Evolutionary conservation across 2,329 filamentous ascomycete genomes (phyloP), one percentile per base, ranked within the genome.

Genomic region (Tolypocladium guangdongense): DNA sequence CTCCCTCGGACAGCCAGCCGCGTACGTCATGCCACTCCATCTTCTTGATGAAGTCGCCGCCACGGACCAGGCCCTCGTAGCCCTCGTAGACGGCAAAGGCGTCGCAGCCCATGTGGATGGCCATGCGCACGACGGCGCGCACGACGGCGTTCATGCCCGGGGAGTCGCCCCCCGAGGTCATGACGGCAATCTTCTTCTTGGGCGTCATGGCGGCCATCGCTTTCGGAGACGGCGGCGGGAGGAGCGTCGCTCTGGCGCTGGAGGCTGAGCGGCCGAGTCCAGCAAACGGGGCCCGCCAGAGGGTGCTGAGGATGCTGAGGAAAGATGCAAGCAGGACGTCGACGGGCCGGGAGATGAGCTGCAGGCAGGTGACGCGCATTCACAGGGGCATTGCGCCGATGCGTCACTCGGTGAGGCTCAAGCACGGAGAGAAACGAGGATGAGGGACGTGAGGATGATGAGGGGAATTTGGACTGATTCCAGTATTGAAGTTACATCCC

Each of bases 131-230:
- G 32, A 96, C 88, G 50, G 91, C 90, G 57, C 91, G 83, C 38
- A 96, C 90, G 37, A 88, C 88, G 56, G 84, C 90, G 71, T 93
- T 95, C 91, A 96, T 96, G 68, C 91, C 91, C 2, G 90, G 91
- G 60, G 90, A 89, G 78, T 96, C 91, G 65, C 91, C 91, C 66
- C 91, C 91, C 61, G 88, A 95, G 65, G 91, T 96, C 86, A 96
- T 90, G 69, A 96, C 84, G 60, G 86, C 91, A 68, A 96, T 92
- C 71, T 81, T 82, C 71, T 83, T 82, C 65, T 76, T 81, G 54
- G 70, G 66, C 46, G 71, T 69, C 76, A 78, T 76, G 51, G 16
- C 66, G 58, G 57, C 41, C 53, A 56, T 54, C 52, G 14, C 22
- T 14, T 22, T 27, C 41, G 41, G 14, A 35, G 8, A n/a, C 45